Conservation (phyloP, 75 land plant genomes). For the Pseudotsuga menziesii region DNA sequence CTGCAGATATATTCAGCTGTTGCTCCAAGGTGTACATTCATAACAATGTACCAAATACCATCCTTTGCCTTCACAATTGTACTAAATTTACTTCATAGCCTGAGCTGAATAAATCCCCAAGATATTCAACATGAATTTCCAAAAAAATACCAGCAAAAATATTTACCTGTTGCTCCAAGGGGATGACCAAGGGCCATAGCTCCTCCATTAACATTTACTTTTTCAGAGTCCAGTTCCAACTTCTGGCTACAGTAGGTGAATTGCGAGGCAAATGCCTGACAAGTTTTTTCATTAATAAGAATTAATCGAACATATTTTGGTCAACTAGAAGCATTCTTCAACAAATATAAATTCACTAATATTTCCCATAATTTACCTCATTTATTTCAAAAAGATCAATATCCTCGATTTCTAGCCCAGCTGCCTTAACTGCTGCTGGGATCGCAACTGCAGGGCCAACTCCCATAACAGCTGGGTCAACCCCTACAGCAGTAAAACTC, state of each 20-base stretch:
- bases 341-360: neutral
- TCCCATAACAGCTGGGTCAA: constrained; percentile 96
- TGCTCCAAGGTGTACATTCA: too few relatives aligned
- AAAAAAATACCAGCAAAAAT: too few relatives aligned
- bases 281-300: too few relatives aligned
- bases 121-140: too few relatives aligned
- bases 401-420: constrained; percentile 78
- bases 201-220: constrained; percentile 96
- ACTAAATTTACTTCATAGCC: neutral
- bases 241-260: constrained; percentile 21
- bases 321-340: neutral
- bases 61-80: neutral
- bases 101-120: too few relatives aligned
- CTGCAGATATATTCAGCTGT: too few relatives aligned
- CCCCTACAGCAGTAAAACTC: constrained; percentile 93
- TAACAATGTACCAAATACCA: too few relatives aligned
- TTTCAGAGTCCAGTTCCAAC: constrained; percentile 70
- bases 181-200: constrained; percentile 97
- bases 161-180: constrained; percentile 82
- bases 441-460: constrained; percentile 96
- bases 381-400: constrained; percentile 95
- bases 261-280: too few relatives aligned
- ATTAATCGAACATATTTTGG: too few relatives aligned
- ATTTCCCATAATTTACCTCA: constrained; percentile 44
- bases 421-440: constrained; percentile 81